Evolutionary conservation across 108 stramenopile genomes (phyloP), one percentile per base, ranked within the genome.

Genomic region (Fistulifera solaris): DNA sequence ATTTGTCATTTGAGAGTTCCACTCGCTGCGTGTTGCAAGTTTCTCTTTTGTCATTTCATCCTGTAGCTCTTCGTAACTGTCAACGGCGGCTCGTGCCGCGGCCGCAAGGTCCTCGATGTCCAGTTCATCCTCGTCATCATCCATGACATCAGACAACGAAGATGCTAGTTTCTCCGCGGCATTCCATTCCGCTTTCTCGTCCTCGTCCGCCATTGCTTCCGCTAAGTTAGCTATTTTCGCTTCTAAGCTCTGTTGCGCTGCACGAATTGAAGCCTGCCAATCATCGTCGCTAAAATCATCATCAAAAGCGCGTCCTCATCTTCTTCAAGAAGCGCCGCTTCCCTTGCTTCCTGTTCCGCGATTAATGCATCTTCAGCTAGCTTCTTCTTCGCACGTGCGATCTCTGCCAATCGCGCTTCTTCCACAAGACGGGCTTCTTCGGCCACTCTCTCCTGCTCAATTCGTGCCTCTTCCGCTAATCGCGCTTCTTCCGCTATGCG

Each of bases 141-240:
- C 47, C 38, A 14, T 25, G 4, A 25, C 12, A 21, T 38, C 21
- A 26, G 40, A 11, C 7, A 75, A 56, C 21, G 61, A 51, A 38
- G 52, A 28, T 0, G 73, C 73, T 18, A 75, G 23, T 14, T 51
- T 27, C 15, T 54, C 56, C 3, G 73, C 73, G 18, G 63, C 59
- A 31, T 75, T 56, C 73, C 73, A 75, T 42, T 52, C 60, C 14
- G 59, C 67, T 40, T 68, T 68, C 27, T 56, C 46, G 49, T 63
- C 63, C 23, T 26, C 40, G 48, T 61, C 66, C 14, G 24, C 44
- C 23, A 54, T 59, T 8, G 41, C 44, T 7, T 65, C 64, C 7
- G 60, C 55, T 6, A 58, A 24, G 5, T 64, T 64, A 26, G 60
- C 65, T 44, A 72, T 62, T 23, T 54, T 72, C 17, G 65, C 71